phyloP scores from a whole-genome alignment of 345 rosid genomes.

The Gossypium sturtianum region DNA sequence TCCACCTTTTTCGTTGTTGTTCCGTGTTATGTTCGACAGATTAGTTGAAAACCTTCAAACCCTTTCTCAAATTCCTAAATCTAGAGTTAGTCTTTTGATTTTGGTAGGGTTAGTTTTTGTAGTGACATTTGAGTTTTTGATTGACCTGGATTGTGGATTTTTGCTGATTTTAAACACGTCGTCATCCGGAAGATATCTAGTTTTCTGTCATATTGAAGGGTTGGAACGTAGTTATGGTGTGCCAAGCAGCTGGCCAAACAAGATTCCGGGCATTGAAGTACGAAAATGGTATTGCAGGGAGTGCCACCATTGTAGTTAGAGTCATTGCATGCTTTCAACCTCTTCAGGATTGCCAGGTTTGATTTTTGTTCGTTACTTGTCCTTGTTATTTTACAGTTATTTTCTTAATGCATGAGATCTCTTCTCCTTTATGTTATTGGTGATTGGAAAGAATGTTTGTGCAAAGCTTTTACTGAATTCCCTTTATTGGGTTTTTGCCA shows the following conservation, averaged over 20 bases:
- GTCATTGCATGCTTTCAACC: conserved; percentile 86
- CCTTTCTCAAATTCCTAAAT: not conserved
- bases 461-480: not conserved
- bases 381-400: not conserved
- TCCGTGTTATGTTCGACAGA: conserved; percentile 53
- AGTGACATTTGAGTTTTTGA: not conserved
- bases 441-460: not conserved
- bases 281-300: conserved; percentile 79
- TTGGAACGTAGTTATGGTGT: conserved; percentile 73
- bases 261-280: conserved; percentile 81
- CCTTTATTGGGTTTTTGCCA: conserved; percentile 26
- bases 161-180: not conserved
- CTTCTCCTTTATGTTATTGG: not conserved
- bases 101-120: not conserved
- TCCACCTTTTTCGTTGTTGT: conserved; percentile 44
- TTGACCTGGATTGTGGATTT: not conserved
- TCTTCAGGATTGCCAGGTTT: conserved; percentile 80
- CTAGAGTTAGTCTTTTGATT: not conserved
- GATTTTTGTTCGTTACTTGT: not conserved
- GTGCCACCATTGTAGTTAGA: conserved; percentile 66
- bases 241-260: conserved; percentile 87
- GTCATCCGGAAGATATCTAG: conserved; percentile 11
- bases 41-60: conserved; percentile 38
- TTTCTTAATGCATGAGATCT: conserved; percentile 1
- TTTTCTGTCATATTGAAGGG: conserved; percentile 23